Evolutionary conservation across 306 rosid species (phyloP).

Genomic region (Phaseolus lunatus): DNA sequence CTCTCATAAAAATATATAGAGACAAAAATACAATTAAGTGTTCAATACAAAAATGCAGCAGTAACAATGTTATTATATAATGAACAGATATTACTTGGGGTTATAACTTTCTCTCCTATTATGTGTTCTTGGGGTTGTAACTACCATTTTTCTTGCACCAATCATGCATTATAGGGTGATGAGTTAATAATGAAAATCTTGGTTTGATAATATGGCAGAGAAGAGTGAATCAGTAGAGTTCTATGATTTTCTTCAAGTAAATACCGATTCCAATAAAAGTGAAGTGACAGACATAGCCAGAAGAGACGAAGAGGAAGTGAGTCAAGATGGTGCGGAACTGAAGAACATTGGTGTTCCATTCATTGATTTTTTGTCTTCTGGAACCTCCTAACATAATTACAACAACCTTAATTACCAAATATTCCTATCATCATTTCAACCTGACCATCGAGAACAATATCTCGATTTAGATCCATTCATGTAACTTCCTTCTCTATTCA

Average conservation of each 20-base stretch:
- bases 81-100: too few species aligned
- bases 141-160: not conserved
- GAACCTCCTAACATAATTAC: constrained; percentile 41
- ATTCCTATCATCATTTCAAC: constrained; percentile 8
- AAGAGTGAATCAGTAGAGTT: constrained; percentile 72
- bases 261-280: constrained; percentile 71
- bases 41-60: too few species aligned
- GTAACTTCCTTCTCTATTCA: constrained; percentile 14
- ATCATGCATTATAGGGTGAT: not conserved
- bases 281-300: constrained; percentile 73
- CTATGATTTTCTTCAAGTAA: constrained; percentile 82
- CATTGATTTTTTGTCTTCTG: constrained; percentile 66
- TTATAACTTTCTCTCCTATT: not conserved
- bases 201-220: constrained; percentile 11
- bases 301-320: constrained; percentile 82
- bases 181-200: constrained; percentile 24
- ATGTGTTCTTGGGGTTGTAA: not conserved
- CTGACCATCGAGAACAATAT: constrained; percentile 31
- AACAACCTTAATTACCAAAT: not conserved
- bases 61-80: too few species aligned
- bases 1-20: too few species aligned
- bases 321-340: constrained; percentile 52
- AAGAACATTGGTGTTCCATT: constrained; percentile 43
- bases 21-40: too few species aligned
- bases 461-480: constrained; percentile 2